Evolutionary conservation across 352 stramenopile genomes (phyloP).

Genomic region (Aphanomyces stellatus): DNA sequence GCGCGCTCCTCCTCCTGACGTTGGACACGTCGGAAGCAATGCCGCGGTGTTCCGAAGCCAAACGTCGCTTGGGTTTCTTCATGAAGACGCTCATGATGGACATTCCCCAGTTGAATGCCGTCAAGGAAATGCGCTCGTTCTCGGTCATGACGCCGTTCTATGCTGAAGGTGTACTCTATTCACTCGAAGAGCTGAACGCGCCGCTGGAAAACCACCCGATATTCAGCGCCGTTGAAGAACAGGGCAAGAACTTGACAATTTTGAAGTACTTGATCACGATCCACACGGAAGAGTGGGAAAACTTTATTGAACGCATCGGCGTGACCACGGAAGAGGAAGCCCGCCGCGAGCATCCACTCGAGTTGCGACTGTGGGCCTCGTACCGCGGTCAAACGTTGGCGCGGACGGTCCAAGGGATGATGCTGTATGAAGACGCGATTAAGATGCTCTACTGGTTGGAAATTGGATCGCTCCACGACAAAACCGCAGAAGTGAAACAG

Average conservation of each 20-base stretch:
- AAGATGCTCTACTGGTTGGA: constrained; percentile 79
- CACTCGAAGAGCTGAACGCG: constrained; percentile 51
- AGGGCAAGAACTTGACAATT: constrained; percentile 74
- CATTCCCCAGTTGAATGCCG: constrained; percentile 54
- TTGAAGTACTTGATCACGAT: constrained; percentile 74
- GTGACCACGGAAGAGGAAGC: constrained; percentile 55
- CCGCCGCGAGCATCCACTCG: constrained; percentile 46
- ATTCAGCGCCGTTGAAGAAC: constrained; percentile 64
- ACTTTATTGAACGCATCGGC: constrained; percentile 68
- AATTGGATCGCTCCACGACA: constrained; percentile 56
- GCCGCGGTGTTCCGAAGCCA: constrained; percentile 55
- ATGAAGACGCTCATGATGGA: constrained; percentile 76
- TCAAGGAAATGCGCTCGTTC: constrained; percentile 79
- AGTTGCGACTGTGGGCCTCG: constrained; percentile 69
- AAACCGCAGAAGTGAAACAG: constrained; percentile 62
- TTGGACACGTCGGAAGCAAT: constrained; percentile 61
- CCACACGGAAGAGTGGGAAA: constrained; percentile 68
- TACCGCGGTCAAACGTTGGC: constrained; percentile 69
- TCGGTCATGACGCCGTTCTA: constrained; percentile 76
- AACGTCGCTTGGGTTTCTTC: constrained; percentile 71
- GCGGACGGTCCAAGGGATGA: constrained; percentile 72
- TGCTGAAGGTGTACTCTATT: constrained; percentile 59
- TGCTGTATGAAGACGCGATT: constrained; percentile 75
- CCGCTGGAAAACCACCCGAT: constrained; percentile 61
- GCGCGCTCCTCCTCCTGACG: constrained; percentile 59